These are phyloP conservation scores for Triticum aestivum DNA, from an alignment of 176 grass and related monocot species.

Conservation along the genomic window IWGSC_CS_RefSeq_v2.1 NC_057812.1:585248486-585248985, in stretches of 20 bases:
- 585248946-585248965: background rate
- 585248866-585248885: background rate
- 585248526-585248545: slow-evolving; percentile 10
- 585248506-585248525: background rate
- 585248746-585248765: background rate
- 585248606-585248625: slow-evolving; percentile 14
- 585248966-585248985: background rate
- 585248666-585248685: background rate
- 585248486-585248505: slow-evolving; percentile 1
- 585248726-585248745: background rate
- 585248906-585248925: background rate
- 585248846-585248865: background rate
- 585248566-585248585: slow-evolving; percentile 38
- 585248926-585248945: background rate
- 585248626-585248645: slow-evolving; percentile 28
- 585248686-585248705: background rate
- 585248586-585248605: slow-evolving; percentile 39
- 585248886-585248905: background rate
- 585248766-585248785: slow-evolving; percentile 31
- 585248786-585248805: background rate
- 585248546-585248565: background rate
- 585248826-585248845: slow-evolving; percentile 24
- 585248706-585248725: slow-evolving; percentile 28
- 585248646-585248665: slow-evolving; percentile 32
- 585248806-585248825: slow-evolving; percentile 45